Conservation (phyloP, 805 yeast genomes). For the Nakazawaea laoshanensis region DNA sequence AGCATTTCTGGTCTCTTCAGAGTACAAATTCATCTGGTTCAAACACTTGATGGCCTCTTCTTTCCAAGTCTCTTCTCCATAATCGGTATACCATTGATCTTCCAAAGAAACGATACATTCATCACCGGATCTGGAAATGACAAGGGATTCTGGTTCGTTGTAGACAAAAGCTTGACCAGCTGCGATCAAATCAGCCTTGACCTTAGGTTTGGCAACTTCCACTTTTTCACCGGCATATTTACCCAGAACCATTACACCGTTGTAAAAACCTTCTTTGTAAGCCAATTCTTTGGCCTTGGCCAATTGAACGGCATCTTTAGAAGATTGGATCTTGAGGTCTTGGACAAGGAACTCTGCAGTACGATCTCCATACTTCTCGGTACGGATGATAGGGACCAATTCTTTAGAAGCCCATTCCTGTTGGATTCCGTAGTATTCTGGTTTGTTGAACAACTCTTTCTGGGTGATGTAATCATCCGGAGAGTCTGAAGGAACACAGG, state of each 20-base stretch:
- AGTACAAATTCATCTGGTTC: conserved; percentile 65
- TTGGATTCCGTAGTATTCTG: conserved; percentile 82
- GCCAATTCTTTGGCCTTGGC: conserved; percentile 92
- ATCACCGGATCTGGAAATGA: conserved; percentile 93
- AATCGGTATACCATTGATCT: conserved; percentile 97
- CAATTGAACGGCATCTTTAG: conserved; percentile 81
- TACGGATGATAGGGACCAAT: conserved; percentile 63
- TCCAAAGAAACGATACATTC: conserved; percentile 94
- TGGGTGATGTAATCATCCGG: conserved; percentile 94
- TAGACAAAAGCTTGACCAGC: conserved; percentile 79
- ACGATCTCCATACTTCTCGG: conserved; percentile 81
- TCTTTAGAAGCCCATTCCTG: conserved; percentile 80
- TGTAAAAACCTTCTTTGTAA: conserved; percentile 94
- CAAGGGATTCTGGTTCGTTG: conserved; percentile 88
- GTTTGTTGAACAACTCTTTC: conserved; percentile 75
- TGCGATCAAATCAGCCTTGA: conserved; percentile 72
- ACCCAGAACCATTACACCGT: conserved; percentile 77
- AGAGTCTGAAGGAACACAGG: conserved; percentile 98
- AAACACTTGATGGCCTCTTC: conserved; percentile 73
- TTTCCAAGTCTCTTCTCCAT: conserved; percentile 93
- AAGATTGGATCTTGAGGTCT: conserved; percentile 85
- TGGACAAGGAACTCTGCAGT: conserved; percentile 82
- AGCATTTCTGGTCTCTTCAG: conserved; percentile 79
- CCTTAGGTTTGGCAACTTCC: conserved; percentile 83
- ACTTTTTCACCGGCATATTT: conserved; percentile 83